phyloP scores from a whole-genome alignment of 2,329 filamentous ascomycete genomes.

The Fusarium falciforme region DNA sequence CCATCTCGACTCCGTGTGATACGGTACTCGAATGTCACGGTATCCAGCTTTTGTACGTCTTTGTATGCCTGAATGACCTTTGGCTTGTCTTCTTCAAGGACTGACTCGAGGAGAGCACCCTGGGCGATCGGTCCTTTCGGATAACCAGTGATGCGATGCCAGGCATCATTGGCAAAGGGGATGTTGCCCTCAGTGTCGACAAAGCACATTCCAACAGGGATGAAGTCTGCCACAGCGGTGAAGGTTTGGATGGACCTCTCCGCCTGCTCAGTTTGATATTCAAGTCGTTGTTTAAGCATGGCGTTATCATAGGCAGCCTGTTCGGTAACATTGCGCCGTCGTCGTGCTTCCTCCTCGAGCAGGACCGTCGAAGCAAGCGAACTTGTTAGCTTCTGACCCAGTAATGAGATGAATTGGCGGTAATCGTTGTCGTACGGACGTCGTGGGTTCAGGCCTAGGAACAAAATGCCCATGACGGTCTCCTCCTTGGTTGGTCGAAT shows the following conservation, averaged over 20 bases:
- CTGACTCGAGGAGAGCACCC: slow-evolving; percentile 55
- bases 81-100: slow-evolving; percentile 59
- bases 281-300: slow-evolving; percentile 73
- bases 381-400: slow-evolving; percentile 70
- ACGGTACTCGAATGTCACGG: slow-evolving; percentile 61
- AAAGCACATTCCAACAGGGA: slow-evolving; percentile 80
- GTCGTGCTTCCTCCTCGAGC: slow-evolving; percentile 76
- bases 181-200: slow-evolving; percentile 73
- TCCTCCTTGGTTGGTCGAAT: slow-evolving; percentile 76
- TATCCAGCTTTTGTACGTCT: slow-evolving; percentile 51
- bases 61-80: slow-evolving; percentile 56
- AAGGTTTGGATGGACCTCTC: slow-evolving; percentile 72
- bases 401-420: slow-evolving; percentile 70
- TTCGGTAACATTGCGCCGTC: slow-evolving; percentile 60
- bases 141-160: slow-evolving; percentile 63
- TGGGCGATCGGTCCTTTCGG: slow-evolving; percentile 48
- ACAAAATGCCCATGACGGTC: slow-evolving; percentile 73
- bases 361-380: slow-evolving; percentile 77
- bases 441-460: slow-evolving; percentile 77
- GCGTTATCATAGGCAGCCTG: slow-evolving; percentile 76
- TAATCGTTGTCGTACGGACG: slow-evolving; percentile 81
- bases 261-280: slow-evolving; percentile 62
- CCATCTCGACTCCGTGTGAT: slow-evolving; percentile 27
- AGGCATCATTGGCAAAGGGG: slow-evolving; percentile 78
- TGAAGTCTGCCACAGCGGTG: slow-evolving; percentile 77